phyloP scores from a whole-genome alignment of 2,329 filamentous ascomycete species.

The Neonectria sp. region DNA sequence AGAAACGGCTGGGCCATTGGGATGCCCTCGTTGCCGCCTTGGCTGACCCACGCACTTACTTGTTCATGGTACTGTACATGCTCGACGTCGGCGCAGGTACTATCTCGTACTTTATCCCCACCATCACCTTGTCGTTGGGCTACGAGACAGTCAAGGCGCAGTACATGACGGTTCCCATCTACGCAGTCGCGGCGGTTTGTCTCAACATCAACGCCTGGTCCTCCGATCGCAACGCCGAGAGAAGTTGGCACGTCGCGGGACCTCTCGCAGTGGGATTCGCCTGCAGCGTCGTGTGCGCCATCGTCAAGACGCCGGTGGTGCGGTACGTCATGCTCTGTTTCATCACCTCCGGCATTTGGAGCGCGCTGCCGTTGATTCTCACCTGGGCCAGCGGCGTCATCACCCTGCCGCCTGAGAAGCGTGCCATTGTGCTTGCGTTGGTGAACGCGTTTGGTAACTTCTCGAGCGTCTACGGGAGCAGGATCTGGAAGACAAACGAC shows the following conservation, averaged over 20 bases:
- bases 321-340: slow-evolving; percentile 39
- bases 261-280: slow-evolving; percentile 9
- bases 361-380: slow-evolving; percentile 26
- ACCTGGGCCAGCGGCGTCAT: slow-evolving; percentile 30
- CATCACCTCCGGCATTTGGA: slow-evolving; percentile 19
- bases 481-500: slow-evolving; percentile 47
- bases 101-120: slow-evolving; percentile 69
- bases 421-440: slow-evolving; percentile 17
- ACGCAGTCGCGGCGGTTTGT: background rate
- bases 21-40: slow-evolving; percentile 31
- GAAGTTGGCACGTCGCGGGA: slow-evolving; percentile 20
- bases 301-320: background rate
- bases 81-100: slow-evolving; percentile 61
- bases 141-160: slow-evolving; percentile 58
- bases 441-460: slow-evolving; percentile 30
- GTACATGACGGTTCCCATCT: slow-evolving; percentile 34
- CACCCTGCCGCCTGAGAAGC: slow-evolving; percentile 21
- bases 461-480: slow-evolving; percentile 28
- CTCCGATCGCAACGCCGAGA: slow-evolving; percentile 21
- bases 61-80: slow-evolving; percentile 66
- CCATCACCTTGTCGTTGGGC: slow-evolving; percentile 63
- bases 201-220: slow-evolving; percentile 26
- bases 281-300: slow-evolving; percentile 15
- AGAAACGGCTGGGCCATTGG: slow-evolving; percentile 16
- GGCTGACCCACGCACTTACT: slow-evolving; percentile 52